Conservation (phyloP, 1,139 yeast species). For the Hemisphaericaspora xylanilytica region DNA sequence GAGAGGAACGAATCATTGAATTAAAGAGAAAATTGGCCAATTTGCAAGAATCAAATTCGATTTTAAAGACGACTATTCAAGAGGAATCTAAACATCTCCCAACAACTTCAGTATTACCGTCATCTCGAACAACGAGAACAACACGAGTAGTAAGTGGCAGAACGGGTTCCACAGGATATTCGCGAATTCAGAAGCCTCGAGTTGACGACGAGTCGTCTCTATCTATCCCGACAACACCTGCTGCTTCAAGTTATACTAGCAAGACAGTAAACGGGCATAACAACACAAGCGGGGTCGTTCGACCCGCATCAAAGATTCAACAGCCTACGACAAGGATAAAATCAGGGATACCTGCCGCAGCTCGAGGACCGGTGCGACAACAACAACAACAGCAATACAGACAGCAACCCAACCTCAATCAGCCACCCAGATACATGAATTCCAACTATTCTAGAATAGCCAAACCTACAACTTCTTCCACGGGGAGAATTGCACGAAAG, state of each 20-base stretch:
- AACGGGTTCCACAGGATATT: background rate
- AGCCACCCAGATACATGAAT: conserved; percentile 44
- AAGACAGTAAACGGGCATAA: conserved; percentile 13
- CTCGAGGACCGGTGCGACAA: background rate
- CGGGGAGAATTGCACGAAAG: conserved; percentile 1
- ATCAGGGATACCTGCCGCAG: background rate
- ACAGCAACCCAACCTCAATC: conserved; percentile 39
- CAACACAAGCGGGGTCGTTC: too few species aligned
- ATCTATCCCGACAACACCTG: conserved; percentile 10
- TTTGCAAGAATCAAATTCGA: conserved; percentile 26
- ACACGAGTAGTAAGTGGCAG: background rate
- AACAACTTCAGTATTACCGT: background rate
- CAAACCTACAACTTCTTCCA: conserved; percentile 15
- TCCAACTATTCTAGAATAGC: conserved; percentile 19
- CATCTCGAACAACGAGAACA: background rate
- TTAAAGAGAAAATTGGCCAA: conserved; percentile 22
- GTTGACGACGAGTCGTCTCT: background rate
- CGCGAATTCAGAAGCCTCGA: background rate
- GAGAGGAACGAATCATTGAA: conserved; percentile 24
- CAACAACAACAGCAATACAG: too few species aligned
- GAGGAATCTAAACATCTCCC: background rate
- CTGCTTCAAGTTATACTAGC: conserved; percentile 4
- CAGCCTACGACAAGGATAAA: conserved; percentile 6
- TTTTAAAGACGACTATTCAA: conserved; percentile 23
- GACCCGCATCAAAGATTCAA: too few species aligned